Evolutionary conservation across 176 grass and related monocot genomes (phyloP).

Genomic region (Carex littledalei): DNA sequence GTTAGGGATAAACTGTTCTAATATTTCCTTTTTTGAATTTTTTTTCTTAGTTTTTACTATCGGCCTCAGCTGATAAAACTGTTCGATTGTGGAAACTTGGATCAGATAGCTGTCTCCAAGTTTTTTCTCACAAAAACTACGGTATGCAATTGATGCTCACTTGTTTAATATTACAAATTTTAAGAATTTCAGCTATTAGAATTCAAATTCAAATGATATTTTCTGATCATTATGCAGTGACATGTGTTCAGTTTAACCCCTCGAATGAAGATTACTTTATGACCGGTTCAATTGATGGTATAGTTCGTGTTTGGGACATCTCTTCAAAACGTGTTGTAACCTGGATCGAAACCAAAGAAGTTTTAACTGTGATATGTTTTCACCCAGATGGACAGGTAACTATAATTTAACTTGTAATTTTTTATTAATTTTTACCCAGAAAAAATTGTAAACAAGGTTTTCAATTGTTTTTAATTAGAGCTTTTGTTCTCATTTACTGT

Average conservation of each 20-base stretch:
- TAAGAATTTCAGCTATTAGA: slow-evolving; percentile 7
- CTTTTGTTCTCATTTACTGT: slow-evolving; percentile 19
- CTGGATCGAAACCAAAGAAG: slow-evolving; percentile 71
- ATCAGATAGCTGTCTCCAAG: slow-evolving; percentile 56
- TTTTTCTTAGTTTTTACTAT: slow-evolving; percentile 50
- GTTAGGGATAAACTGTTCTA: background rate
- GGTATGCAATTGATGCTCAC: slow-evolving; percentile 35
- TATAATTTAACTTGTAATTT: slow-evolving; percentile 20
- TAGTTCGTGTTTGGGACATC: slow-evolving; percentile 81
- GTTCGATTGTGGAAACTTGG: slow-evolving; percentile 75
- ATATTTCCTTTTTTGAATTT: background rate
- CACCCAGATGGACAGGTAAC: slow-evolving; percentile 74
- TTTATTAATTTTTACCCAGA: background rate
- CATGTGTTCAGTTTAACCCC: slow-evolving; percentile 82
- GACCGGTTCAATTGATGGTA: slow-evolving; percentile 76
- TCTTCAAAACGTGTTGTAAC: slow-evolving; percentile 50
- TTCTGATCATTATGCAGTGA: slow-evolving; percentile 54
- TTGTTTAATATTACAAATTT: background rate
- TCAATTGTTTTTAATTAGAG: background rate
- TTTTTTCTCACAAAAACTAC: slow-evolving; percentile 73
- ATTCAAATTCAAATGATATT: slow-evolving; percentile 8
- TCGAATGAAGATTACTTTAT: slow-evolving; percentile 64
- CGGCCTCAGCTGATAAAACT: slow-evolving; percentile 84
- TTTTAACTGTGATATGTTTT: slow-evolving; percentile 79
- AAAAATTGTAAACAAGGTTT: background rate